Base-by-base conservation (phyloP, 2,329 filamentous ascomycete genomes). In the Rachicladosporium sp. region DNA sequence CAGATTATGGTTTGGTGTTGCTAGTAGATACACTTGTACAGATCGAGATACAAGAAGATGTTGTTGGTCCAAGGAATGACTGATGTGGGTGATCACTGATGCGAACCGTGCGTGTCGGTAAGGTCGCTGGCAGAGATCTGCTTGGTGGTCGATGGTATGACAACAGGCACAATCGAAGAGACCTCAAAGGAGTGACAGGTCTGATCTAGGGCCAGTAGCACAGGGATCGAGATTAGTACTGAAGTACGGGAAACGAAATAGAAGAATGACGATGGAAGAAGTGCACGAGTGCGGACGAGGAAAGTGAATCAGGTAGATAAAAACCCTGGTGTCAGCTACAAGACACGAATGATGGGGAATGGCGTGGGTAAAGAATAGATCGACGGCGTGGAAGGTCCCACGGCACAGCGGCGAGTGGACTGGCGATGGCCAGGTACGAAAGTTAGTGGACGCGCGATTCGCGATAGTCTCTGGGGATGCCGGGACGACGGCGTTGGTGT, bases 301-400 rank as follows among this genome's bases (percentile, higher is more conserved):
- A 31, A 44, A 38, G 33, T 45, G 42, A 45, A 46, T 41, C 44
- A 44, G 41, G 45, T 51, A 50, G 45, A 52, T 51, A 50, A 54
- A 54, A 19, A 3, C 50, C 50, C 49, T 54, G 51, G 50, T 49
- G 42, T 40, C 38, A 41, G 43, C 41, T 43, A 42, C 46, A 41
- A 42, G 50, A 47, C 43, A 37, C 42, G 48, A 44, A 42, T 40
- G 44, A 45, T 46, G 46, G 48, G 43, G 45, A 45, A 43, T 37
- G 41, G 43, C 43, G 44, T 42, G 43, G 46, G 46, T 47, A 47
- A 44, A 49, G 49, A 48, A 40, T 44, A 50, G 50, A 53, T 54
- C 50, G 48, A 49, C 48, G 40, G 37, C 39, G 37, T 41, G 15
- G 15, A 19, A 19, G 15, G 15, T 19, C 15, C 15, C 15, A 19